These are phyloP conservation scores for Chimonanthus praecox DNA, from an alignment of 164 flowering plant species.

Conservation along the genomic window DNA sequence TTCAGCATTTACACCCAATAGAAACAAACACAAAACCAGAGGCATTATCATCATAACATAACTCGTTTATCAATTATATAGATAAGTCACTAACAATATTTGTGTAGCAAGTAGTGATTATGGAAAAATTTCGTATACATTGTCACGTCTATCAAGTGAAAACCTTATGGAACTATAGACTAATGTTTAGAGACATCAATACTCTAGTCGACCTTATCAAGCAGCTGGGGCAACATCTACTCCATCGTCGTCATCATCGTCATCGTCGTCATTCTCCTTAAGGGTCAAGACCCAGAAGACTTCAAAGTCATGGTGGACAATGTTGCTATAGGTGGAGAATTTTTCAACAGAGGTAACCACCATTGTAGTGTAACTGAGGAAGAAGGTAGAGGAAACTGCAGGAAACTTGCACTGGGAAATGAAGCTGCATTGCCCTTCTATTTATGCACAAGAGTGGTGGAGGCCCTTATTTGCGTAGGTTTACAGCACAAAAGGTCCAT, in stretches of 20 bases:
- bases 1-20: not conserved
- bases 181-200: not conserved
- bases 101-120: too few species aligned
- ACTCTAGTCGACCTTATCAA: slow-evolving; percentile 3
- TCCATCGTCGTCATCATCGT: slow-evolving; percentile 24
- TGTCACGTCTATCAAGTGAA: not conserved
- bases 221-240: slow-evolving; percentile 26
- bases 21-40: too few species aligned
- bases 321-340: not conserved
- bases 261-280: slow-evolving; percentile 15
- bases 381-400: not conserved
- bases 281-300: too few species aligned
- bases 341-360: slow-evolving; percentile 6
- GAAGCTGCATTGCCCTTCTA: not conserved
- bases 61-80: too few species aligned
- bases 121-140: not conserved
- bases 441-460: not conserved
- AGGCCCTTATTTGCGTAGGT: not conserved
- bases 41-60: too few species aligned
- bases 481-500: not conserved
- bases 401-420: not conserved
- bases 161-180: not conserved
- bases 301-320: not conserved
- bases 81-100: not conserved
- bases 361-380: not conserved